Evolutionary conservation across 177 flowering plant genomes (phyloP), one percentile per base, ranked within the genome.

Genomic region (Tripterygium wilfordii): DNA sequence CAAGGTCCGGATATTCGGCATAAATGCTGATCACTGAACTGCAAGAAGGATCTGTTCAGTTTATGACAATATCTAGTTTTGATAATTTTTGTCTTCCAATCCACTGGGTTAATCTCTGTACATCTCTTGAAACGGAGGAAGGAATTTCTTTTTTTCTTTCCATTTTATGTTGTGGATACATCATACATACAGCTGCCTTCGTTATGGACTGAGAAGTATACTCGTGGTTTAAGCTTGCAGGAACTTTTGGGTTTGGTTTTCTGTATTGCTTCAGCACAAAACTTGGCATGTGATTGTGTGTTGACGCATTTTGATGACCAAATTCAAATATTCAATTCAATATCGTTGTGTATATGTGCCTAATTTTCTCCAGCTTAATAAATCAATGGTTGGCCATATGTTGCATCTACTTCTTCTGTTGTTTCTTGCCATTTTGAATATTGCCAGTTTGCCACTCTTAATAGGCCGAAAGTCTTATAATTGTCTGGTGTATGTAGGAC

Each of bases 1-100:
- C 80, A 85, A 79, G 74, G 98, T 90, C 48, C 87, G 97, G 0
- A 85, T 87, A 21, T 83, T 90, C 45, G 97, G 97, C 53, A 90
- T 90, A 57, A 88, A 88, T 41, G 86, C 70, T 10, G 97, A 84
- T 33, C 74, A 72, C 4, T 89, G 71, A 82, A 23, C 19, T 36
- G 22, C 32, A 2, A 21, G 12, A 22, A 13, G 31, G 17, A 3
- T 4, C 6, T 22, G 29, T 40, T 13, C 9, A 18, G 37, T 27
- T 36, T 28, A 16, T 13, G 42, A 13, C 21, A 41, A 9, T 19
- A 15, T 15, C 29, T 46, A 23, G 53, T 16, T 42, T 29, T 56
- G 20, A 39, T 22, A 25, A 6, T 35, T 35, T 51, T 54, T 41
- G 42, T 18, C 27, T 38, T 48, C 31, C 26, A 19, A 23, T 27